These are phyloP conservation scores for Pseudogymnoascus sp. DNA, from an alignment of 2,329 filamentous ascomycete genomes.

Conservation along the genomic window DNA sequence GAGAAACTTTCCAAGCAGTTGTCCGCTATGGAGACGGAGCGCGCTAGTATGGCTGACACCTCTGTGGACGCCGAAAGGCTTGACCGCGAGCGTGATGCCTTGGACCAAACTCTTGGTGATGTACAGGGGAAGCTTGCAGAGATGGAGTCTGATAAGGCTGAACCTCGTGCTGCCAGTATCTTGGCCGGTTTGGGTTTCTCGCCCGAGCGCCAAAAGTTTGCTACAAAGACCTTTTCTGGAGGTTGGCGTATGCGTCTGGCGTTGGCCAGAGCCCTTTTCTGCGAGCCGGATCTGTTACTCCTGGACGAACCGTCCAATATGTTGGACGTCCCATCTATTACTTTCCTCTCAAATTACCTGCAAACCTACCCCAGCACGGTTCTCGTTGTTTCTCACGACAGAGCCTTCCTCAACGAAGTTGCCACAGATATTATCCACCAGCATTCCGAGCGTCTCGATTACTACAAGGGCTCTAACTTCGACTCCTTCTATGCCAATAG, in stretches of 20 bases:
- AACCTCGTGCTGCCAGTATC: constrained; percentile 90
- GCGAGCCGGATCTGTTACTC: constrained; percentile 89
- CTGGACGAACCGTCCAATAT: constrained; percentile 99
- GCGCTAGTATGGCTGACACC: constrained; percentile 78
- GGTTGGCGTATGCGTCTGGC: constrained; percentile 99
- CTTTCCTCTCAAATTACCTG: constrained; percentile 93
- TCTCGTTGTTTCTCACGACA: constrained; percentile 95
- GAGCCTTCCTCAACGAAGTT: constrained; percentile 96
- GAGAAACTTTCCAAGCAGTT: constrained; percentile 74
- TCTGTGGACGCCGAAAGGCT: constrained; percentile 79
- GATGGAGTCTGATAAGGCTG: constrained; percentile 99
- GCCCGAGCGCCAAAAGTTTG: constrained; percentile 78
- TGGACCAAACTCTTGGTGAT: constrained; percentile 85
- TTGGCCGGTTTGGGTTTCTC: constrained; percentile 96
- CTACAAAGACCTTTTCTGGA: constrained; percentile 97
- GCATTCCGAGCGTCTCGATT: constrained; percentile 92
- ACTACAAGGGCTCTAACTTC: constrained; percentile 97
- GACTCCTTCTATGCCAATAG: constrained; percentile 96
- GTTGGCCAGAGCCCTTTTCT: constrained; percentile 90
- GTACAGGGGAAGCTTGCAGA: constrained; percentile 87
- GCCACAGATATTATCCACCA: constrained; percentile 99
- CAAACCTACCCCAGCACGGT: constrained; percentile 91
- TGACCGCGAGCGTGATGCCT: constrained; percentile 79
- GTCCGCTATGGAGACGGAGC: constrained; percentile 67
- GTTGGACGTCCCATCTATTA: constrained; percentile 99